Conservation (phyloP, 2,329 filamentous ascomycete species). For the Pseudogymnoascus verrucosus region DNA sequence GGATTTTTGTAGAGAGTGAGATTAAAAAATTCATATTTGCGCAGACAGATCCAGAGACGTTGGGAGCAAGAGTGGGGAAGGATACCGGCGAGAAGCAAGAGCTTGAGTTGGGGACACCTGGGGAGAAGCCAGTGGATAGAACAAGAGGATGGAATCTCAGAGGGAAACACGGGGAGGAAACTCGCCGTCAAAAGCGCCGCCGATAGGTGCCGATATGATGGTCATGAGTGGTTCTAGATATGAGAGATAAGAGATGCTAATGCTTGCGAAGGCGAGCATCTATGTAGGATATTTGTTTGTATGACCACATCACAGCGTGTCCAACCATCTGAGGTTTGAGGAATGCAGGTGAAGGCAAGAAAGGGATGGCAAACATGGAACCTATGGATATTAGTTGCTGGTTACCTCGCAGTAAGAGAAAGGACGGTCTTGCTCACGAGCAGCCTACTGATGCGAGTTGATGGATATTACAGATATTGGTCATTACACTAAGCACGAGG, state of each 20-base stretch:
- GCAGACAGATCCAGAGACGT: neutral
- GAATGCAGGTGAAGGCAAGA: neutral
- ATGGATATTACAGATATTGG: neutral
- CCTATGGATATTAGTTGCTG: neutral
- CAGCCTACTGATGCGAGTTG: neutral
- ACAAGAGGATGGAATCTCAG: neutral
- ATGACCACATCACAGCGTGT: neutral
- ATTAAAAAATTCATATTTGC: neutral
- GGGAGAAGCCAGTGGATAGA: neutral
- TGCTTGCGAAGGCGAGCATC: neutral
- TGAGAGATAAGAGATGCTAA: neutral
- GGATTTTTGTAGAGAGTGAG: neutral
- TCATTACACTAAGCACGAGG: neutral
- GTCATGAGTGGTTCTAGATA: neutral
- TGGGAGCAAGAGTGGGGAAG: neutral
- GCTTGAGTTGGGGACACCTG: neutral
- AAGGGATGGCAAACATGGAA: neutral
- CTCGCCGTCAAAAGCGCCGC: neutral
- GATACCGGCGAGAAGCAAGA: neutral
- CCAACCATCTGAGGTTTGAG: neutral
- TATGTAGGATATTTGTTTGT: conserved; percentile 1
- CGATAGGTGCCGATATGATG: neutral
- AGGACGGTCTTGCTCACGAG: neutral
- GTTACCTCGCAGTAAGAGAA: neutral
- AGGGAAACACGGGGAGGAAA: neutral